These are phyloP conservation scores for Thermochaetoides thermophila DNA, from an alignment of 495 filamentous ascomycete species.

Conservation along the genomic window DNA sequence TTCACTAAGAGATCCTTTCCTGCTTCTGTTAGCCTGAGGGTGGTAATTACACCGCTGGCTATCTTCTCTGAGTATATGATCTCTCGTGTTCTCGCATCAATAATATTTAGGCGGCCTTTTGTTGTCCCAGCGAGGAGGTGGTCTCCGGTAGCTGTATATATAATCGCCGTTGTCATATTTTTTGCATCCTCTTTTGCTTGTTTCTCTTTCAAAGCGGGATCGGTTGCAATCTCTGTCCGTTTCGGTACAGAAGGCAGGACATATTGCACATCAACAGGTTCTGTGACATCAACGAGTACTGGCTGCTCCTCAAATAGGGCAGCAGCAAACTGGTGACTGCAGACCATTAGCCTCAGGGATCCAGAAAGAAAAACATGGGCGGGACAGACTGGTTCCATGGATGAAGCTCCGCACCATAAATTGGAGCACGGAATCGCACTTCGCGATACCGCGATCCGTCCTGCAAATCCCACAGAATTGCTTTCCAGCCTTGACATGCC, in stretches of 20 bases:
- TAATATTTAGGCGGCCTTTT: slow-evolving; percentile 91
- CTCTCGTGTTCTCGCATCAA: slow-evolving; percentile 59
- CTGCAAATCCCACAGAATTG: slow-evolving; percentile 82
- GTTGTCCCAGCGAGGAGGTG: slow-evolving; percentile 84
- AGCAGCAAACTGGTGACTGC: slow-evolving; percentile 64
- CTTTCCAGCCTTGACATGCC: slow-evolving; percentile 90
- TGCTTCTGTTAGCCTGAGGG: slow-evolving; percentile 65
- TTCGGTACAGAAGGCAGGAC: slow-evolving; percentile 70
- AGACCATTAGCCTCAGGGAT: background rate
- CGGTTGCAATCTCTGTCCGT: slow-evolving; percentile 48
- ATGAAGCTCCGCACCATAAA: slow-evolving; percentile 90
- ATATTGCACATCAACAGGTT: slow-evolving; percentile 48
- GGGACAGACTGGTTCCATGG: slow-evolving; percentile 68
- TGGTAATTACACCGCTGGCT: slow-evolving; percentile 77
- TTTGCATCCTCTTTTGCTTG: slow-evolving; percentile 84
- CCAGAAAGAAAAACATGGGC: too few species aligned
- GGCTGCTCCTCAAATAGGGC: slow-evolving; percentile 90
- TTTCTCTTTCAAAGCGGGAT: slow-evolving; percentile 55
- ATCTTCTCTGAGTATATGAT: slow-evolving; percentile 78
- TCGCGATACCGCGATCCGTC: slow-evolving; percentile 42
- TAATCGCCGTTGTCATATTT: slow-evolving; percentile 76
- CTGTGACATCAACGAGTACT: slow-evolving; percentile 66
- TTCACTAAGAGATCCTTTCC: slow-evolving; percentile 81
- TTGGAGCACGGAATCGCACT: slow-evolving; percentile 76
- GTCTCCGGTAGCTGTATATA: slow-evolving; percentile 72